Evolutionary conservation across 2,329 filamentous ascomycete species (phyloP), one percentile per base, ranked within the genome.

Genomic region (Colletotrichum incanum): DNA sequence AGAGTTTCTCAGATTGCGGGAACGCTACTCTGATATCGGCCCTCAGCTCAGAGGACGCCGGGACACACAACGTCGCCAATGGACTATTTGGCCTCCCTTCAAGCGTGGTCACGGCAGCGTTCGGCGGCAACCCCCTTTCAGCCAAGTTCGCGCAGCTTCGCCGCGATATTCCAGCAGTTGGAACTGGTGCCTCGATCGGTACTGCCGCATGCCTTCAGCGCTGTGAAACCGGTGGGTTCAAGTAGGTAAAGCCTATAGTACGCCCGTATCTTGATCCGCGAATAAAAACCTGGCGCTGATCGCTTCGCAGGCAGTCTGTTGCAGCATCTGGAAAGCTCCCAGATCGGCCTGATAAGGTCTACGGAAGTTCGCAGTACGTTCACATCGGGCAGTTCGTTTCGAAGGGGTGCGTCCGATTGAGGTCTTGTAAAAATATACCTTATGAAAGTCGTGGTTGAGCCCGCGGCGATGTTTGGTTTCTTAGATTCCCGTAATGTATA

Each of bases 1-100:
- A 20, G 8, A 11, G 5, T n/a, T n/a, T 26, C 45, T 20, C 7
- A 86, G 85, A 80, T 54, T 89, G 86, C 76, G 81, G 83, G 26
- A 84, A 86, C 49, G 83, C 85, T 1, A 84, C 85, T 47, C 81
- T 89, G 52, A 78, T 88, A 67, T 86, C 84, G 18, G 84, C 86
- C 0, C 82, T 88, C 54, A 85, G 83, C 74, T 82, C 79, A 37
- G 84, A 86, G 45, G 86, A 89, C 68, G 79, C 83, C 1, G 86
- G 86, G n/a, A 88, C 86, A 1, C 75, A 81, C 18, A 88, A 88
- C 70, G 77, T 86, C 55, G 79, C 84, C 11, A 85, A 87, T 60
- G 78, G 78, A 2, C 77, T 88, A 34, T 85, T 83, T 77, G 78
- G 77, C 14, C 76, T 85, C 52, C 84, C 83, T 0, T 70, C 74